Conservation (phyloP, 768 basidiomycete genomes). For the Leccinum boreale region DNA sequence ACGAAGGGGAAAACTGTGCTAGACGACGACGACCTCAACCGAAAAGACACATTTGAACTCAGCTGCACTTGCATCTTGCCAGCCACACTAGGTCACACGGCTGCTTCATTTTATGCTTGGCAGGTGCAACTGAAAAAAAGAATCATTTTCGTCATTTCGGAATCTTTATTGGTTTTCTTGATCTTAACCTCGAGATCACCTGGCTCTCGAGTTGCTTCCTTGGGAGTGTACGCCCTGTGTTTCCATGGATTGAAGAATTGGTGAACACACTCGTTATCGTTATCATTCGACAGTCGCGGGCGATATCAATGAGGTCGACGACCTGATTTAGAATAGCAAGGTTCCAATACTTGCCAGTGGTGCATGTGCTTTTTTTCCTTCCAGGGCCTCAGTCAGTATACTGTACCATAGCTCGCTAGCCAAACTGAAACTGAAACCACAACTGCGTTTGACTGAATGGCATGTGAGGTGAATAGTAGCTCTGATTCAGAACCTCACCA, state of each 20-base stretch:
- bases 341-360: neutral
- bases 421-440: no score
- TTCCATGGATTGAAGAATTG: no score
- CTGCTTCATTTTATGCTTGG: neutral
- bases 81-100: slow-evolving; percentile 9
- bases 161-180: no score
- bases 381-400: no score
- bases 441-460: neutral
- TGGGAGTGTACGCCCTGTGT: no score
- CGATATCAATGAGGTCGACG: neutral
- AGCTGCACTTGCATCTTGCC: slow-evolving; percentile 8
- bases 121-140: neutral
- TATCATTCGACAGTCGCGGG: no score
- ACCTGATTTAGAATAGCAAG: neutral
- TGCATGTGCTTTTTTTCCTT: neutral
- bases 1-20: neutral
- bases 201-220: no score
- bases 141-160: no score
- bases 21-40: slow-evolving; percentile 9
- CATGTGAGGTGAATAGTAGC: neutral
- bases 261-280: no score
- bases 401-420: no score
- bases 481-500: no score
- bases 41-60: slow-evolving; percentile 23
- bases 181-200: no score